phyloP scores from a whole-genome alignment of 202 grass and related monocot genomes.

The Carex arenaria region DNA sequence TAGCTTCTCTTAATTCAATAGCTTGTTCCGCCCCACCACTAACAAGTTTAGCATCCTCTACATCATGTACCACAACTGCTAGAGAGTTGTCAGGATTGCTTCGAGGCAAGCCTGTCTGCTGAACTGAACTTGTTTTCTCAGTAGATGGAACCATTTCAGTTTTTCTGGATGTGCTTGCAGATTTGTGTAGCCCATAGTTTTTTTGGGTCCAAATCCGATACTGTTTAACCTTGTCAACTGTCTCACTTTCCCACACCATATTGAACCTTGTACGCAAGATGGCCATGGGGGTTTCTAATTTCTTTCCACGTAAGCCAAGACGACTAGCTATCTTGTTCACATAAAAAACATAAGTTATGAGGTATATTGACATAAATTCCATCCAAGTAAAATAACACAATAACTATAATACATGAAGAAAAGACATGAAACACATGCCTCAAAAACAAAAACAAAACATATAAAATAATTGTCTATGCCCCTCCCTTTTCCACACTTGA shows the following conservation, averaged over 20 bases:
- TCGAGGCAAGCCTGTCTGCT: not conserved
- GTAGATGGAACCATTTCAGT: conserved; percentile 28
- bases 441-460: not conserved
- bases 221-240: conserved; percentile 56
- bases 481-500: not conserved
- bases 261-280: conserved; percentile 62
- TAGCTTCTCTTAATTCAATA: not conserved
- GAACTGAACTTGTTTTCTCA: not conserved
- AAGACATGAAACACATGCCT: not conserved
- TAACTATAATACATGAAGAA: not conserved
- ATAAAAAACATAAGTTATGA: conserved; percentile 26
- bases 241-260: conserved; percentile 70
- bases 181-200: conserved; percentile 52
- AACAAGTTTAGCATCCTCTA: conserved; percentile 17
- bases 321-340: conserved; percentile 59
- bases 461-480: not conserved
- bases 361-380: not conserved
- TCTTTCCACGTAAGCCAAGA: conserved; percentile 36
- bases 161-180: conserved; percentile 40
- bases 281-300: conserved; percentile 14
- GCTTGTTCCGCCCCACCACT: not conserved
- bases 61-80: not conserved
- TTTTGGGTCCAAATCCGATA: conserved; percentile 86
- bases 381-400: not conserved
- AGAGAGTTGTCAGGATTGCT: conserved; percentile 21